phyloP scores from a whole-genome alignment of 2,329 filamentous ascomycete genomes.

The Pseudocercospora fijiensis region DNA sequence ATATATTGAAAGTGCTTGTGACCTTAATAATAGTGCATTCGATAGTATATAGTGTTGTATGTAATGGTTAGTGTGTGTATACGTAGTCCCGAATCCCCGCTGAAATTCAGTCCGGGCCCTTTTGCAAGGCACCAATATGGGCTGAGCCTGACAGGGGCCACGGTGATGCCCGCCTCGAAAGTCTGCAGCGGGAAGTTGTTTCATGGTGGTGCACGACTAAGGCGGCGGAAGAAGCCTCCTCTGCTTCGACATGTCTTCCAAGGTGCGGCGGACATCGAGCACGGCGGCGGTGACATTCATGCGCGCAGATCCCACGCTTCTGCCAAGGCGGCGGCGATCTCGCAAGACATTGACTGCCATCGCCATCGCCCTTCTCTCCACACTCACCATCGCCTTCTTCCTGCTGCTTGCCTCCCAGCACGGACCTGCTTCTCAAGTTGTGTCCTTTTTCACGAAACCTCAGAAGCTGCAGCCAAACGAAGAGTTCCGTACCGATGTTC shows the following conservation, averaged over 20 bases:
- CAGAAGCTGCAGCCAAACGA: neutral
- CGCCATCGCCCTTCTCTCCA: neutral
- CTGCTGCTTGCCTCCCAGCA: neutral
- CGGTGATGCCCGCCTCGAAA: neutral
- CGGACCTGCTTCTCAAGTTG: neutral
- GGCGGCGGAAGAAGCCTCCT: neutral
- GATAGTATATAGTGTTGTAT: too few species aligned
- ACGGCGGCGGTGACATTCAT: neutral
- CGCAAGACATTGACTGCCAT: neutral
- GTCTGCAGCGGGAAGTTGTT: neutral
- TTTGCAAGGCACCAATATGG: too few species aligned
- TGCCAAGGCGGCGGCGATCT: neutral
- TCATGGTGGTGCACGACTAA: neutral
- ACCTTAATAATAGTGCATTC: too few species aligned
- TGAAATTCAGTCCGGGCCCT: too few species aligned
- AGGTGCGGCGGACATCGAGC: neutral
- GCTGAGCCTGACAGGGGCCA: neutral
- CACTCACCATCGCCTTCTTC: conserved; percentile 2
- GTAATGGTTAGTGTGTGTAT: too few species aligned
- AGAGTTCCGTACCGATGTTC: conserved; percentile 8
- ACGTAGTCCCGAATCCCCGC: too few species aligned
- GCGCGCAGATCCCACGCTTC: neutral
- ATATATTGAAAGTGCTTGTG: too few species aligned
- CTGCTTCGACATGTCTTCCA: neutral
- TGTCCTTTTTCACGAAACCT: neutral